Evolutionary conservation across 2,329 filamentous ascomycete genomes (phyloP).

Genomic region (Trichoderma sp.): DNA sequence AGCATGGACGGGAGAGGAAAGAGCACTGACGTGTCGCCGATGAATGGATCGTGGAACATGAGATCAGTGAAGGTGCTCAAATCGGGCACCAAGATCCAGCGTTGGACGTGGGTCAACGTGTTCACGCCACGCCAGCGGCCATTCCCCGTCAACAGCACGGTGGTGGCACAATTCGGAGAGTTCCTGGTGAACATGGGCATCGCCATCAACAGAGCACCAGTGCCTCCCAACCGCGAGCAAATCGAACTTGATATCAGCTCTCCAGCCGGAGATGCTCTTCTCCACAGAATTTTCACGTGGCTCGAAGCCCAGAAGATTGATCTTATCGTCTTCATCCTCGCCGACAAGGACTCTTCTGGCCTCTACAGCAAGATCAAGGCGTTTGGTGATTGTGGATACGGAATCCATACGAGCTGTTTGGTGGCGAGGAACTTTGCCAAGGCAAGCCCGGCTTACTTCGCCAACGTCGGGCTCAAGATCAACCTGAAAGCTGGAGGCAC

Average conservation of each 20-base stretch:
- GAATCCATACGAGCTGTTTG: slow-evolving; percentile 70
- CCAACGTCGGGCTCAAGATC: slow-evolving; percentile 75
- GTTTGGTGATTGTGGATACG: slow-evolving; percentile 65
- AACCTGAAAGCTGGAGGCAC: slow-evolving; percentile 77
- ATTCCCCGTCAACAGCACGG: slow-evolving; percentile 26
- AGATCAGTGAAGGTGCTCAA: slow-evolving; percentile 57
- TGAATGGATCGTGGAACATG: slow-evolving; percentile 73
- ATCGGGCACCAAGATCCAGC: slow-evolving; percentile 48
- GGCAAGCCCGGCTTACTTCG: slow-evolving; percentile 55
- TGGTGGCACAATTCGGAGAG: slow-evolving; percentile 41
- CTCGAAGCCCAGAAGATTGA: slow-evolving; percentile 42
- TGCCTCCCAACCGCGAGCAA: neutral
- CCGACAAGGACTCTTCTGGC: slow-evolving; percentile 50
- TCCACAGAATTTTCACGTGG: slow-evolving; percentile 41
- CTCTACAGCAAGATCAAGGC: slow-evolving; percentile 69
- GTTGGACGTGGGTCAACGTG: slow-evolving; percentile 56
- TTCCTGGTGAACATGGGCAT: slow-evolving; percentile 49
- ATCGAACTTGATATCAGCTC: no score
- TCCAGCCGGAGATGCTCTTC: neutral
- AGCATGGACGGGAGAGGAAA: slow-evolving; percentile 33
- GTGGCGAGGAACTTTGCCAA: slow-evolving; percentile 45
- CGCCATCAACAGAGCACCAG: slow-evolving; percentile 37
- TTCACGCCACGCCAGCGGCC: slow-evolving; percentile 5
- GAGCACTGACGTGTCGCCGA: slow-evolving; percentile 38
- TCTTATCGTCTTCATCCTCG: slow-evolving; percentile 65